These are phyloP conservation scores for Pascua sp. DNA, from an alignment of 1,284 basidiomycete genomes.

Conservation along the genomic window DNA sequence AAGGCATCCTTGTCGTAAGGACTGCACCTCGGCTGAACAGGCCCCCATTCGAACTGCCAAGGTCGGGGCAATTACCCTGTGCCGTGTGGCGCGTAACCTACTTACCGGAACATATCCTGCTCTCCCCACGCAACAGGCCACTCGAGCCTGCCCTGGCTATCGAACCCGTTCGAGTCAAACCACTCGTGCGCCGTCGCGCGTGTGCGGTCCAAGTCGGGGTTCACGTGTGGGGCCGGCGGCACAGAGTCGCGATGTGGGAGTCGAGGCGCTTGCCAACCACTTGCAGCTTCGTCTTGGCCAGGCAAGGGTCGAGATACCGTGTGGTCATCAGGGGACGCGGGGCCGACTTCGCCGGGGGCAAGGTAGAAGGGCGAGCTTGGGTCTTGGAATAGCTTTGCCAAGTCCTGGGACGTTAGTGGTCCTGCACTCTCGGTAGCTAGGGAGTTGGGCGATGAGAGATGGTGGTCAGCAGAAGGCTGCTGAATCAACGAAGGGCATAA, in stretches of 20 bases:
- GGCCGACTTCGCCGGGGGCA: slow-evolving; percentile 35
- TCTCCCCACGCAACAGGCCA: slow-evolving; percentile 49
- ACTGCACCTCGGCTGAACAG: too few relatives aligned
- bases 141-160: slow-evolving; percentile 33
- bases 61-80: not conserved
- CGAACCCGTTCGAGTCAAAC: slow-evolving; percentile 33
- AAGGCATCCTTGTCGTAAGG: too few relatives aligned
- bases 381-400: slow-evolving; percentile 38
- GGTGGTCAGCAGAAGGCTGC: too few relatives aligned
- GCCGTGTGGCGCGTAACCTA: not conserved
- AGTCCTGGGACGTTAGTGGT: slow-evolving; percentile 19
- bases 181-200: slow-evolving; percentile 18
- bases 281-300: slow-evolving; percentile 1
- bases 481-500: too few relatives aligned
- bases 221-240: slow-evolving; percentile 11
- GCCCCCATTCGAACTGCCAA: too few relatives aligned
- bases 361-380: slow-evolving; percentile 41
- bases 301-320: slow-evolving; percentile 23
- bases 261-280: too few relatives aligned
- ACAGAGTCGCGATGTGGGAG: not conserved
- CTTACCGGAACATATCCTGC: slow-evolving; percentile 46
- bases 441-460: too few relatives aligned
- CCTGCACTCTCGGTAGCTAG: too few relatives aligned
- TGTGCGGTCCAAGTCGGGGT: slow-evolving; percentile 10
- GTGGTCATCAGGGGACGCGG: slow-evolving; percentile 41